Base-by-base conservation (phyloP, 495 filamentous ascomycete genomes). In the Collariella sp. region DNA sequence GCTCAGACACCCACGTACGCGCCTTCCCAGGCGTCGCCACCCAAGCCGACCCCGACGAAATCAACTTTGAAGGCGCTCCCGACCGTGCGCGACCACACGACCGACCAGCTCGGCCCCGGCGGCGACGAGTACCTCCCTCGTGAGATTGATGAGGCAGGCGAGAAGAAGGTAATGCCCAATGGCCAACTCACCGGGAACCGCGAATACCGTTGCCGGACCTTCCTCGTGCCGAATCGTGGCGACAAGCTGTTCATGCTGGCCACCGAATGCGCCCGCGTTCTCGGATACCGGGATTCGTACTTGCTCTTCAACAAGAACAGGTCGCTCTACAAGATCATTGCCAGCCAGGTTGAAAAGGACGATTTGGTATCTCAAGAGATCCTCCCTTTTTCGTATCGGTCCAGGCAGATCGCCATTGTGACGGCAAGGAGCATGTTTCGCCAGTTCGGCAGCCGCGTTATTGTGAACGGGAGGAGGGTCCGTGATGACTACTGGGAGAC, bases 381-480 rank as follows among this genome's bases (percentile, higher is more conserved):
- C 49, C 72, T 99, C 26, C 94, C 94, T 0, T 99, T 97, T 70
- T 97, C 93, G 20, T 99, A 99, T 63, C 82, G 94, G 19, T 99
- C 93, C 7, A 85, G 93, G 38, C 93, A 99, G 70, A 99, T 97
- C 55, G 94, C 93, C 23, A 97, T 99, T 54, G 93, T 99, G 26
- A 96, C 93, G 3, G 93, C 93, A n/a, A 84, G 87, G 57, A 96
- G 93, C 43, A 99, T 99, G 93, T 99, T 97, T 67, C 85, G 93
- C 16, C 93, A 99, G 69, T 99, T 99, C 65, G 93, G 93, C n/a
- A 95, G 89, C 62, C 78, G 94, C 49, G 85, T 99, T 35, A 94
- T 99, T 53, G 81, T 85, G 5, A 85, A 88, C 62, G 93, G 93
- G 12, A 77, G 91, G 55, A 81, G 94, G 11, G 93, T 99, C 33